phyloP scores from a whole-genome alignment of 352 stramenopile species.

The Pythium aquatile region DNA sequence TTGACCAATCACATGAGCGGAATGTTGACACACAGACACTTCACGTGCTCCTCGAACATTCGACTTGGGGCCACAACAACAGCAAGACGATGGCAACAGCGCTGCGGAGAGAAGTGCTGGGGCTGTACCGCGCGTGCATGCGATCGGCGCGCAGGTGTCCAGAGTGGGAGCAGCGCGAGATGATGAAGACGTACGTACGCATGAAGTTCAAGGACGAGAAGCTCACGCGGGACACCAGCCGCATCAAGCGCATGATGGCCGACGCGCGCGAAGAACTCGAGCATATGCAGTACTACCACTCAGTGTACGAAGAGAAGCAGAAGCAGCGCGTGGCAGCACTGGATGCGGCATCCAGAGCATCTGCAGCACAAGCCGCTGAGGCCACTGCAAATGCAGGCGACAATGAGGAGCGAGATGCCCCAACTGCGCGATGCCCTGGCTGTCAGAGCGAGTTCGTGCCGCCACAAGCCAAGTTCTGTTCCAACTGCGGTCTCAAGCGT shows the following conservation, averaged over 20 bases:
- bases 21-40: background rate
- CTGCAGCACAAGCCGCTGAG: background rate
- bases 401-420: background rate
- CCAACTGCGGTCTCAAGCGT: conserved; percentile 65
- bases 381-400: background rate
- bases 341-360: conserved; percentile 7
- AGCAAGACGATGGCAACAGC: conserved; percentile 1
- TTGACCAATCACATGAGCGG: background rate
- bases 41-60: conserved; percentile 2
- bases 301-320: conserved; percentile 71
- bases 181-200: conserved; percentile 77
- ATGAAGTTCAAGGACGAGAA: conserved; percentile 77
- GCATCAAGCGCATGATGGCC: conserved; percentile 50
- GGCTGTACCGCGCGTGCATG: conserved; percentile 72
- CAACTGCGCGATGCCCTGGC: conserved; percentile 28
- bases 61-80: background rate
- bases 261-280: conserved; percentile 76
- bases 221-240: conserved; percentile 46
- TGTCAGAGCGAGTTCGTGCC: conserved; percentile 48
- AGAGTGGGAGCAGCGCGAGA: conserved; percentile 79
- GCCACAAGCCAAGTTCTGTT: conserved; percentile 66
- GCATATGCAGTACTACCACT: conserved; percentile 88
- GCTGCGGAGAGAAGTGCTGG: conserved; percentile 45
- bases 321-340: conserved; percentile 17
- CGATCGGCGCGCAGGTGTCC: conserved; percentile 71